phyloP scores from a whole-genome alignment of 257 asterid species.

The Leonotis leonurus region DNA sequence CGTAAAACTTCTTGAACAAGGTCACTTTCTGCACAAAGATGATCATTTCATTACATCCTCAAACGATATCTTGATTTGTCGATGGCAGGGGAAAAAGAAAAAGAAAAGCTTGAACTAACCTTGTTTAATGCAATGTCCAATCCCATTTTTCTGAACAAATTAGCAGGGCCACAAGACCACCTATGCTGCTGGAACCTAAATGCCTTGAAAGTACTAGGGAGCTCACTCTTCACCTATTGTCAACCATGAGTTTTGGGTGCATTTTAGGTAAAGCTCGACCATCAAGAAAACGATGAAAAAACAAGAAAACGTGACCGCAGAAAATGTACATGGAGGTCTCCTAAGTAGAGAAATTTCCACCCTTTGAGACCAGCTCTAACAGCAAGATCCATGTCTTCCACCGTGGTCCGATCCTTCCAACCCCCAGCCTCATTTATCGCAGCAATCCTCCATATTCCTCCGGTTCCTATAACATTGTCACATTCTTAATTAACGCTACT shows the following conservation, averaged over 20 bases:
- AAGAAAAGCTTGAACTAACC: slow-evolving; percentile 16
- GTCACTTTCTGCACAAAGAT: slow-evolving; percentile 39
- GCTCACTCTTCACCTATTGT: slow-evolving; percentile 54
- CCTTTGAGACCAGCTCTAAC: slow-evolving; percentile 68
- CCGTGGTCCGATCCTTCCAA: slow-evolving; percentile 61
- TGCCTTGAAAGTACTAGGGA: slow-evolving; percentile 64
- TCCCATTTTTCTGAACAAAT: slow-evolving; percentile 53
- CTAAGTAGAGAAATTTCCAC: slow-evolving; percentile 61
- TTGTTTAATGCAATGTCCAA: slow-evolving; percentile 44
- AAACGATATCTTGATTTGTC: background rate
- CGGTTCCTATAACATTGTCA: slow-evolving; percentile 39
- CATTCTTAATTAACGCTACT: background rate
- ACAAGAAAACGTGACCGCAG: too few species aligned
- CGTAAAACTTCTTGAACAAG: slow-evolving; percentile 45
- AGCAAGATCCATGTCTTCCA: slow-evolving; percentile 66
- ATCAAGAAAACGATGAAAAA: background rate
- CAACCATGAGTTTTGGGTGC: background rate
- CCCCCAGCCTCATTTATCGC: slow-evolving; percentile 68
- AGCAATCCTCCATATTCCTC: slow-evolving; percentile 60
- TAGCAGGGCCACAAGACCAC: slow-evolving; percentile 67
- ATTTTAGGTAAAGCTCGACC: background rate
- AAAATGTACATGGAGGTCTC: slow-evolving; percentile 43
- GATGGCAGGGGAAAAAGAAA: background rate
- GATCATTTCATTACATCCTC: background rate
- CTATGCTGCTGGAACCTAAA: slow-evolving; percentile 64